Evolutionary conservation across 805 yeast species (phyloP), one percentile per base, ranked within the genome.

Genomic region (Maudiozyma serrabonitensis): DNA sequence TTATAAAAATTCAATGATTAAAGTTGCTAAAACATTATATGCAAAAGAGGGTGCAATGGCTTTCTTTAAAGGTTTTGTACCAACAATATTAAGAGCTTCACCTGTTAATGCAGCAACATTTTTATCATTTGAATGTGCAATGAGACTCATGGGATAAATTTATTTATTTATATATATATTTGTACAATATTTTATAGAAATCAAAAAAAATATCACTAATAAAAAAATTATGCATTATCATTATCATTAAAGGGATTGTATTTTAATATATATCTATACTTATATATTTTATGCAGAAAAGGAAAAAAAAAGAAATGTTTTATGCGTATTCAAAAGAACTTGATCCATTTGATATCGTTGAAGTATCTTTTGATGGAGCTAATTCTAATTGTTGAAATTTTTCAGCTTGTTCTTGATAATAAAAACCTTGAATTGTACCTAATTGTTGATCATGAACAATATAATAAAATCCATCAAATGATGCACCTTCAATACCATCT

Each of bases 91-190:
- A 55, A 84, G 99, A 70, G 98, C 99, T 46, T 95, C 96, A 3
- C 99, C 99, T 0, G 99, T 95, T 3, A 95, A 93, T 64, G 99
- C 96, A 41, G 95, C 95, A 31, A 95, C 99, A 0, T 93, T 93
- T 69, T 84, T 88, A 42, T 89, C 95, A 2, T 93, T 93, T 65
- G 99, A 93, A 68, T 69, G 84, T 46, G 86, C 96, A 4, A 84
- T 90, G 85, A 80, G 95, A 69, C 38, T 61, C 13, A 63, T 81
- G 69, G 79, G 78, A 3, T 79, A 59, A 56, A 32, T 32, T 16
- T 15, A 35, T 3, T n/a, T 6, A 28, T 7, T 9, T 3, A 34
- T 34, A 6, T 34, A 34, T 34, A 34, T 34, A 34, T 34, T 9
- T 35, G 15, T 35, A 35, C 18, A 15, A 21, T 38, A 25, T 12